A percentile compares a stretch with the other conserved stretches of the same genome.
Evolutionary conservation across 805 yeast genomes (phyloP).

Genomic region (Millerago galiae): DNA sequence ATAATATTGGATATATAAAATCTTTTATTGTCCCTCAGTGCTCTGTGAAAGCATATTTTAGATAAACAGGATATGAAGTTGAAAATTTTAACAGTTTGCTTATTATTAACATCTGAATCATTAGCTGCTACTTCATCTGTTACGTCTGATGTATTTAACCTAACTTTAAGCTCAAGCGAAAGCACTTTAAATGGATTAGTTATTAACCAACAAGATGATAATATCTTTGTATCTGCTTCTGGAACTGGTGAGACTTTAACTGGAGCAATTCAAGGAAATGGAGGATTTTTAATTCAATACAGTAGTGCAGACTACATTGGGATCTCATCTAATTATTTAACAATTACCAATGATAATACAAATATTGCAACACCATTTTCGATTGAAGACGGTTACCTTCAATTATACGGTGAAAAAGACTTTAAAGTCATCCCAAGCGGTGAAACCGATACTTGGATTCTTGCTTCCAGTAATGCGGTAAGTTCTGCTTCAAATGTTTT

Average conservation of each 20-base stretch:
- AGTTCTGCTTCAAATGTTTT: not conserved
- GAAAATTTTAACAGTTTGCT: not conserved
- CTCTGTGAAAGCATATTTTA: too few relatives aligned
- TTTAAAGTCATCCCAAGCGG: slow-evolving; percentile 7
- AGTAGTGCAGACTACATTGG: not conserved
- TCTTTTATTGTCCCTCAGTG: too few relatives aligned
- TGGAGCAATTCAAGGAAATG: not conserved
- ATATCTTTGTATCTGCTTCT: not conserved
- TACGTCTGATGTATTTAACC: not conserved
- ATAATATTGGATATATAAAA: too few relatives aligned
- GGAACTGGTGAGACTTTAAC: not conserved
- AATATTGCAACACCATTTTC: slow-evolving; percentile 4
- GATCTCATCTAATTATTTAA: not conserved
- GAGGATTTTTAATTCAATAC: not conserved
- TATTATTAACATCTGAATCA: not conserved
- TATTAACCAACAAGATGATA: not conserved
- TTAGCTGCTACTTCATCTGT: not conserved
- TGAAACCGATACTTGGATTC: not conserved
- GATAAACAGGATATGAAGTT: too few relatives aligned
- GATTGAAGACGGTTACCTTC: slow-evolving; percentile 2
- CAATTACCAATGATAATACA: not conserved
- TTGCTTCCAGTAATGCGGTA: not conserved
- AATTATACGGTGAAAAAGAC: not conserved
- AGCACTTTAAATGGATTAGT: not conserved
- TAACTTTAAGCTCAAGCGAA: not conserved